Evolutionary conservation across 2,329 filamentous ascomycete genomes (phyloP).

Genomic region (Orbilia ellipsospora): DNA sequence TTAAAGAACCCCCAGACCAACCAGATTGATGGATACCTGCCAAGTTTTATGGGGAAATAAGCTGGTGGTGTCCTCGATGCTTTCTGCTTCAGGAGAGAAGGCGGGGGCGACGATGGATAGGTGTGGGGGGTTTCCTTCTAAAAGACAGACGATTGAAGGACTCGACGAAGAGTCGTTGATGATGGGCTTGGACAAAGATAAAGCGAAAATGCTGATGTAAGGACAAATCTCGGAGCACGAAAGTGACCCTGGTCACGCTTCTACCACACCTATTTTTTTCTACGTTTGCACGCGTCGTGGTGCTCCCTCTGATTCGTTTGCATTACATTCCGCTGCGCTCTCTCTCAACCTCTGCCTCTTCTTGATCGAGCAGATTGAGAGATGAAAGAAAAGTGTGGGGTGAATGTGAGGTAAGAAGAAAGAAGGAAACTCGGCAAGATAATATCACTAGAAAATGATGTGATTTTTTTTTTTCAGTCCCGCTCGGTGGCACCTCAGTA

Average conservation of each 20-base stretch:
- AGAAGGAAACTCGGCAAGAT: neutral
- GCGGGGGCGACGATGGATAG: neutral
- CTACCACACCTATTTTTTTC: conserved; percentile 54
- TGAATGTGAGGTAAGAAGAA: conserved; percentile 13
- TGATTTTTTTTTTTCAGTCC: too few species aligned
- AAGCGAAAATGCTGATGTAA: conserved; percentile 25
- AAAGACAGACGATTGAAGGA: too few species aligned
- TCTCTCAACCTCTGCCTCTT: conserved; percentile 20
- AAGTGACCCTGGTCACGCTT: conserved; percentile 49
- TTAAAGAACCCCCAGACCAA: conserved; percentile 52
- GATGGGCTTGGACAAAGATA: neutral
- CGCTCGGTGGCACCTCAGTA: too few species aligned
- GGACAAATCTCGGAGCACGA: conserved; percentile 32
- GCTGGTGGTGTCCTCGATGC: conserved; percentile 22
- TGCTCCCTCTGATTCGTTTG: neutral
- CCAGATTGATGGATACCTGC: conserved; percentile 55
- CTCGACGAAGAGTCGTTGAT: neutral
- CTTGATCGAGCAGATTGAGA: conserved; percentile 38
- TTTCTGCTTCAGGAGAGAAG: conserved; percentile 18
- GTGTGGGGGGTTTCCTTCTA: too few species aligned
- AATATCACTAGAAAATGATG: too few species aligned
- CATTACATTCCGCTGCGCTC: conserved; percentile 43
- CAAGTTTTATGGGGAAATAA: conserved; percentile 56
- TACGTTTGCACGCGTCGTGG: conserved; percentile 15
- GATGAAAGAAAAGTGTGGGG: conserved; percentile 36